Evolutionary conservation across 371 early-diverging fungal genomes (phyloP).

Genomic region (Basidiobolus meristosporus): DNA sequence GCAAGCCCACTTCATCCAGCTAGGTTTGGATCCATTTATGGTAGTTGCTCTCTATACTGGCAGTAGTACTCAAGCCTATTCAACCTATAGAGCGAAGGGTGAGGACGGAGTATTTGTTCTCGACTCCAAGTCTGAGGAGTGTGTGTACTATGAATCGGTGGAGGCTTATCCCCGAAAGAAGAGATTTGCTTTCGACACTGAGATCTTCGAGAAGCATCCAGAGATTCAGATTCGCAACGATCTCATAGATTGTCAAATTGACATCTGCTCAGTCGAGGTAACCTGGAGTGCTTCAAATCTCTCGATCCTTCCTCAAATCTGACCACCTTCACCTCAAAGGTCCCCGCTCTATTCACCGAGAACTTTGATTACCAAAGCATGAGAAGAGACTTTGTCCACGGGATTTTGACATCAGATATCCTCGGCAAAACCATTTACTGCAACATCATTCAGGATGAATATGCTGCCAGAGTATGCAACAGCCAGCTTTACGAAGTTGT

Average conservation of each 20-base stretch:
- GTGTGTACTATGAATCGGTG: conserved; percentile 62
- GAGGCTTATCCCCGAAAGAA: conserved; percentile 38
- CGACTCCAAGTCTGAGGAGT: conserved; percentile 53
- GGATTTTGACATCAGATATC: conserved; percentile 78
- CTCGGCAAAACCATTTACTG: conserved; percentile 74
- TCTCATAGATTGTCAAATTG: conserved; percentile 79
- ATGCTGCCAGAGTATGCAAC: conserved; percentile 67
- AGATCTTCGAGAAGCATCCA: conserved; percentile 37
- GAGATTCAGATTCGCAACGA: conserved; percentile 70
- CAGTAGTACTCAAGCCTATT: background rate
- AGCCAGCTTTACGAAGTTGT: conserved; percentile 71
- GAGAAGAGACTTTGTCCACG: conserved; percentile 77
- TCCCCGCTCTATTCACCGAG: conserved; percentile 86
- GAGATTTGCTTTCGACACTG: conserved; percentile 33
- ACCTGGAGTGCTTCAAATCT: background rate
- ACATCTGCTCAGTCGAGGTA: conserved; percentile 81
- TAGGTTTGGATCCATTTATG: conserved; percentile 2
- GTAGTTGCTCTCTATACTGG: too few species aligned
- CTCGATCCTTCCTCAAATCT: background rate
- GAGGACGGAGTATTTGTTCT: conserved; percentile 69
- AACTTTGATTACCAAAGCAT: conserved; percentile 93
- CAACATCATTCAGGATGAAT: conserved; percentile 53
- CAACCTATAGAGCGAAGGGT: conserved; percentile 26
- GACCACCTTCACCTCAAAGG: conserved; percentile 11
- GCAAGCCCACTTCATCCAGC: conserved; percentile 26